Percentiles rank a stretch among this genome's conserved stretches.
Conservation (phyloP, 352 stramenopile genomes). For the Phytophthora hybrid region DNA sequence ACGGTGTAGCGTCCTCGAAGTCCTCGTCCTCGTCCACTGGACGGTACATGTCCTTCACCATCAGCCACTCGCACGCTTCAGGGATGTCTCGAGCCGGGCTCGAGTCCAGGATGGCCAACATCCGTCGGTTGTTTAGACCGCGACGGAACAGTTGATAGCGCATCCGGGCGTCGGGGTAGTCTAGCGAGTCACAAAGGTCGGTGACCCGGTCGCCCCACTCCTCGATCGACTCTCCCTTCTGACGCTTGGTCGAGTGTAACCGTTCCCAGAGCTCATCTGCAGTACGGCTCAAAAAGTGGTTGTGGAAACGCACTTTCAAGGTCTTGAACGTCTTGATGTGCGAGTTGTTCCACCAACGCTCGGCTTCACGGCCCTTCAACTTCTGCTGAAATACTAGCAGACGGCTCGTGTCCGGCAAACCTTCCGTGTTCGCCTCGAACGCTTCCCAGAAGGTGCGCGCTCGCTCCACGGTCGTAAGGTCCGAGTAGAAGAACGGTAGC, state of each 20-base stretch:
- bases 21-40: constrained; percentile 1
- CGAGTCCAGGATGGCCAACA: constrained; percentile 2
- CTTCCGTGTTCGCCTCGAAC: constrained; percentile 1
- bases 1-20: not conserved
- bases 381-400: constrained; percentile 3
- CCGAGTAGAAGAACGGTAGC: constrained; percentile 1
- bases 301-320: not conserved
- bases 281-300: constrained; percentile 3
- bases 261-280: constrained; percentile 1
- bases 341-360: constrained; percentile 5
- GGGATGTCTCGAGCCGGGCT: not conserved
- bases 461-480: not conserved
- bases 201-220: constrained; percentile 8
- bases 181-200: constrained; percentile 7
- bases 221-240: constrained; percentile 1
- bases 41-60: constrained; percentile 9
- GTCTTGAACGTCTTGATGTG: not conserved
- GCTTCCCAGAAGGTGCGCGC: not conserved
- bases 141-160: not conserved
- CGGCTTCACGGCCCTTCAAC: not conserved
- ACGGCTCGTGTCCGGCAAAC: not conserved
- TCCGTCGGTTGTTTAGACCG: not conserved
- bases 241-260: not conserved
- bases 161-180: not conserved
- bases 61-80: constrained; percentile 1